A percentile compares a stretch with the other conserved stretches of the same genome.
Conservation (phyloP, 1,139 yeast species). For the Kluyveromyces sp. region DNA sequence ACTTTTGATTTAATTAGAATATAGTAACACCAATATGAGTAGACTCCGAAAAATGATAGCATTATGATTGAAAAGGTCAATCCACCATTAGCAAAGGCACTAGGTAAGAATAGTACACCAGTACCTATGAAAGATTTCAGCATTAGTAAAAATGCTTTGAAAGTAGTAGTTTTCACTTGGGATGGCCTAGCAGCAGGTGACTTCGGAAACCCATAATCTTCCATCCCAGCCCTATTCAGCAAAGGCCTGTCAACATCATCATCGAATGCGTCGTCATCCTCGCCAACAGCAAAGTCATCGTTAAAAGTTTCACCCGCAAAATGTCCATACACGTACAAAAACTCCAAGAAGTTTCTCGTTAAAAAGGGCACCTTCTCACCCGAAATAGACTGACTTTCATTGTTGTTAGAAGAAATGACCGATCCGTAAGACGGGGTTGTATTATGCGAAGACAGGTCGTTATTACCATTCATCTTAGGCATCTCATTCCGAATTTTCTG, state of each 20-base stretch:
- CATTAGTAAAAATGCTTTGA: slow-evolving; percentile 58
- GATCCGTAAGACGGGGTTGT: slow-evolving; percentile 7
- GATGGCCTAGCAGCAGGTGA: not conserved
- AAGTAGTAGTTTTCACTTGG: slow-evolving; percentile 57
- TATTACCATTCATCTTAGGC: slow-evolving; percentile 7
- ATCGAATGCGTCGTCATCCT: slow-evolving; percentile 29
- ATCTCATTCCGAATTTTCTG: slow-evolving; percentile 31
- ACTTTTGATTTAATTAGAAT: slow-evolving; percentile 52
- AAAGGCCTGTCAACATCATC: slow-evolving; percentile 30
- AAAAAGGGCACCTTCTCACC: slow-evolving; percentile 39
- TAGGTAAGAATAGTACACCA: slow-evolving; percentile 68
- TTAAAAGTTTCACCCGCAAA: slow-evolving; percentile 78
- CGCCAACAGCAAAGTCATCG: slow-evolving; percentile 52
- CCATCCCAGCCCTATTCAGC: slow-evolving; percentile 17
- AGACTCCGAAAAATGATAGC: slow-evolving; percentile 49
- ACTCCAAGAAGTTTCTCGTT: slow-evolving; percentile 65
- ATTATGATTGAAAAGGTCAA: slow-evolving; percentile 47
- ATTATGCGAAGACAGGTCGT: slow-evolving; percentile 10
- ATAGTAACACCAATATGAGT: slow-evolving; percentile 66
- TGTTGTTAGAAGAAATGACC: slow-evolving; percentile 4
- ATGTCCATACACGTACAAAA: slow-evolving; percentile 69
- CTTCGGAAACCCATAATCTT: slow-evolving; percentile 5
- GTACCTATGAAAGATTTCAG: slow-evolving; percentile 73
- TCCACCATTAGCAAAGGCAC: slow-evolving; percentile 71
- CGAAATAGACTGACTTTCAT: slow-evolving; percentile 7